Evolutionary conservation across 257 asterid genomes (phyloP).

Genomic region (Ehretia macrophylla): DNA sequence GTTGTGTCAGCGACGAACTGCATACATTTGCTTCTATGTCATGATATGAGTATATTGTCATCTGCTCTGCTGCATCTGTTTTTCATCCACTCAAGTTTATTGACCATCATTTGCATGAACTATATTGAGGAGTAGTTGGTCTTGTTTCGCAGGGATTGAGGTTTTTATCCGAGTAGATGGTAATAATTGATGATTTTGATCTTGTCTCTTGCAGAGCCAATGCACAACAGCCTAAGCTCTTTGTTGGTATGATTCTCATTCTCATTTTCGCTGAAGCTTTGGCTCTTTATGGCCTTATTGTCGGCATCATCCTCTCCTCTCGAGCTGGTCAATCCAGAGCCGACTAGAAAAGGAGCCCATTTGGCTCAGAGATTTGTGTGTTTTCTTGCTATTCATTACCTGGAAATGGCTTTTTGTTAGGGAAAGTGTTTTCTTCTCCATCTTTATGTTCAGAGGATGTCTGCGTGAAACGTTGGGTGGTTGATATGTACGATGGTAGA

Average conservation of each 20-base stretch:
- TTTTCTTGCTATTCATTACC: conserved; percentile 15
- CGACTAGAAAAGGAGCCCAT: conserved; percentile 28
- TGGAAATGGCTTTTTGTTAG: conserved; percentile 11
- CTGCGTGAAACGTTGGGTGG: conserved; percentile 19
- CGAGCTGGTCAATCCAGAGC: conserved; percentile 70
- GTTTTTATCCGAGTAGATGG: neutral
- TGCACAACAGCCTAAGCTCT: conserved; percentile 63
- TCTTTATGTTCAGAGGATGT: conserved; percentile 1
- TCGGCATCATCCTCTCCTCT: conserved; percentile 61
- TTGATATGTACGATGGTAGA: conserved; percentile 25
- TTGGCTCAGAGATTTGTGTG: neutral
- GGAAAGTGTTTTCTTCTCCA: conserved; percentile 11
- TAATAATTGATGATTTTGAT: conserved; percentile 6
- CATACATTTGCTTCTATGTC: too few relatives aligned
- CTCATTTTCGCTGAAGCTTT: conserved; percentile 53
- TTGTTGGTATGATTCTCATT: conserved; percentile 58
- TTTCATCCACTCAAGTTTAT: too few relatives aligned
- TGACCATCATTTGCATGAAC: too few relatives aligned
- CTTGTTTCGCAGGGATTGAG: too few relatives aligned
- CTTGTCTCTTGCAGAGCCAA: conserved; percentile 37
- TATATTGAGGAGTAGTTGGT: too few relatives aligned
- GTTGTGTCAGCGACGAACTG: too few relatives aligned
- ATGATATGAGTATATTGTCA: too few relatives aligned
- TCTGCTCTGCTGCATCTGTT: too few relatives aligned
- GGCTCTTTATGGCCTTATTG: conserved; percentile 61